A percentile compares a stretch with the other conserved stretches of the same genome.
Evolutionary conservation across 1,284 basidiomycete species (phyloP).

Genomic region (Trametes sp.): DNA sequence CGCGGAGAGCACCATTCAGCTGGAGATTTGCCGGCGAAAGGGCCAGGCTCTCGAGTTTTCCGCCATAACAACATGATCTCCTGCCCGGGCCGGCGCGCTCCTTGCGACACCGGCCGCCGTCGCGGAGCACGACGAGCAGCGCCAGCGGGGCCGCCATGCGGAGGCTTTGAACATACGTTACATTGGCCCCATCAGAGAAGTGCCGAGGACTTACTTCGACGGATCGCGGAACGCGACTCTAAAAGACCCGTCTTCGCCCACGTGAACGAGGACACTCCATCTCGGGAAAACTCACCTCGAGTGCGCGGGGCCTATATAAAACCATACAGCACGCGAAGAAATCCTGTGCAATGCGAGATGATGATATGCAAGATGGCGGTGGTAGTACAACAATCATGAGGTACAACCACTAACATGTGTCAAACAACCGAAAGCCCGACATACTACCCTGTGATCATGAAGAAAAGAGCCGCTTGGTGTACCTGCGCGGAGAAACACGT

Average conservation of each 20-base stretch:
- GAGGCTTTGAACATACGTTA: not conserved
- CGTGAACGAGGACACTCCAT: slow-evolving; percentile 8
- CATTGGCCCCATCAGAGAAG: slow-evolving; percentile 12
- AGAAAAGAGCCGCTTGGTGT: slow-evolving; percentile 40
- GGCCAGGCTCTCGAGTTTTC: slow-evolving; percentile 7
- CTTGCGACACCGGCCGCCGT: not conserved
- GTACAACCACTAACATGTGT: slow-evolving; percentile 21
- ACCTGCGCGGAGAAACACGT: slow-evolving; percentile 30
- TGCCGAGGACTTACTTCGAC: slow-evolving; percentile 8
- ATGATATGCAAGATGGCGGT: slow-evolving; percentile 19
- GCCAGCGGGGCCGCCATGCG: not conserved
- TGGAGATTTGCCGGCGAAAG: slow-evolving; percentile 23
- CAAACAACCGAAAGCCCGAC: slow-evolving; percentile 10
- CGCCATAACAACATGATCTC: slow-evolving; percentile 14
- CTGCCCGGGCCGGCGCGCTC: not conserved
- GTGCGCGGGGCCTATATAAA: not conserved
- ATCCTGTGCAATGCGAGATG: slow-evolving; percentile 3
- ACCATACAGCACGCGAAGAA: not conserved
- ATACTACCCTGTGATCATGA: slow-evolving; percentile 21
- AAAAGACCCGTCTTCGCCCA: slow-evolving; percentile 14
- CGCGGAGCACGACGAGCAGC: not conserved
- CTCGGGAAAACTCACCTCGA: slow-evolving; percentile 17
- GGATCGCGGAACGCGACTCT: slow-evolving; percentile 9
- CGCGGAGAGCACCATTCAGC: slow-evolving; percentile 10
- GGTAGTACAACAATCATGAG: slow-evolving; percentile 26